Percentiles rank a stretch among this genome's conserved stretches.
Evolutionary conservation across 805 yeast genomes (phyloP).

Genomic region (Kodamaea restingae): DNA sequence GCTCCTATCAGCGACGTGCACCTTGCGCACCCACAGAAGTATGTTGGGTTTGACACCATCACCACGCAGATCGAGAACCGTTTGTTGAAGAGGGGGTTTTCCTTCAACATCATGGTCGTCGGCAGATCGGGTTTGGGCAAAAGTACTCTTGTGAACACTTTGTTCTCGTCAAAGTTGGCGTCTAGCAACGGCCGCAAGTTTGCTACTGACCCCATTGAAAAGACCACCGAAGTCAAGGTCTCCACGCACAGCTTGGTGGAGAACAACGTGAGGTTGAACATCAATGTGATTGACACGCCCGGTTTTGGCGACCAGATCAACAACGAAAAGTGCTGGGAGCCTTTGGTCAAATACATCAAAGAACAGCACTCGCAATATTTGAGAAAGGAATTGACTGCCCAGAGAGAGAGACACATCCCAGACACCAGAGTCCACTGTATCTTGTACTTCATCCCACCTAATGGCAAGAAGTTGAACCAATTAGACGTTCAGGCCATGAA

Average conservation of each 20-base stretch:
- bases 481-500: slow-evolving; percentile 80
- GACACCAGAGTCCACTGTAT: slow-evolving; percentile 95
- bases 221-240: slow-evolving; percentile 81
- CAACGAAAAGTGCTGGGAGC: slow-evolving; percentile 96
- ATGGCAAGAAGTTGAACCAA: slow-evolving; percentile 77
- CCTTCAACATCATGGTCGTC: slow-evolving; percentile 89
- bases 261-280: slow-evolving; percentile 78
- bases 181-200: slow-evolving; percentile 68
- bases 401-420: slow-evolving; percentile 73
- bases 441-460: slow-evolving; percentile 86
- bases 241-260: slow-evolving; percentile 70
- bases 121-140: slow-evolving; percentile 92
- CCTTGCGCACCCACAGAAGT: slow-evolving; percentile 55
- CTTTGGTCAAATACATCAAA: slow-evolving; percentile 87
- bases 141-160: slow-evolving; percentile 84
- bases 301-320: slow-evolving; percentile 97
- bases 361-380: slow-evolving; percentile 90
- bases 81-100: slow-evolving; percentile 87
- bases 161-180: slow-evolving; percentile 78
- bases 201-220: slow-evolving; percentile 68
- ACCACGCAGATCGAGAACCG: slow-evolving; percentile 93
- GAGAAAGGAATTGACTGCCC: slow-evolving; percentile 92
- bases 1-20: slow-evolving; percentile 13
- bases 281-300: slow-evolving; percentile 93
- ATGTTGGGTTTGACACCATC: slow-evolving; percentile 96